phyloP scores from a whole-genome alignment of 495 filamentous ascomycete species.

The Durotheca rogersii region DNA sequence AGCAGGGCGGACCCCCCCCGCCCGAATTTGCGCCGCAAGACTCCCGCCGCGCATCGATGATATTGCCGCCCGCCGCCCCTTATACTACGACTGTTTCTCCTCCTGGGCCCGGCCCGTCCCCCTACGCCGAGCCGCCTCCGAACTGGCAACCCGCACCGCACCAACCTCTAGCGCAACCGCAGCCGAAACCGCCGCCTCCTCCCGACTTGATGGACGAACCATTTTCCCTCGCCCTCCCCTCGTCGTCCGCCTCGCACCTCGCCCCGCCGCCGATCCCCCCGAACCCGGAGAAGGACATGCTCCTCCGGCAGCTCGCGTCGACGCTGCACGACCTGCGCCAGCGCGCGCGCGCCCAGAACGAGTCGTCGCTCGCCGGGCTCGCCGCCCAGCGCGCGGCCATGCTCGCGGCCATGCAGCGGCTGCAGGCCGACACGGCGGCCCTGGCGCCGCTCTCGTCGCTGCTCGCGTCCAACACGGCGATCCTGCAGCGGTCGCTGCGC shows the following conservation, averaged over 20 bases:
- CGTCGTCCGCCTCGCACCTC: constrained; percentile 41
- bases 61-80: constrained; percentile 31
- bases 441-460: constrained; percentile 67
- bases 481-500: constrained; percentile 72
- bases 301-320: constrained; percentile 73
- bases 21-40: constrained; percentile 28
- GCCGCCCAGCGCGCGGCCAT: constrained; percentile 78
- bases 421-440: constrained; percentile 70
- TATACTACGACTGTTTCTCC: constrained; percentile 20
- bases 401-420: constrained; percentile 58
- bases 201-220: constrained; percentile 68
- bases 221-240: constrained; percentile 65
- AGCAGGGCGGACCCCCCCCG: constrained; percentile 20
- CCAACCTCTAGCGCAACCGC: constrained; percentile 28
- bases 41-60: constrained; percentile 29
- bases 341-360: constrained; percentile 62
- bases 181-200: constrained; percentile 55
- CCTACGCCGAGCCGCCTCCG: constrained; percentile 24
- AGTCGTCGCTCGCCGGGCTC: constrained; percentile 69
- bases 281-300: constrained; percentile 92
- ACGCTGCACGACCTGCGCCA: constrained; percentile 66
- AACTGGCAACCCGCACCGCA: constrained; percentile 19
- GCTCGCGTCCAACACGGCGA: constrained; percentile 71
- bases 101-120: constrained; percentile 10
- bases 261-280: constrained; percentile 84